Evolutionary conservation across 225 moss, liverwort and hornwort species (phyloP).

Genomic region (Pseudoscleropodium purum): DNA sequence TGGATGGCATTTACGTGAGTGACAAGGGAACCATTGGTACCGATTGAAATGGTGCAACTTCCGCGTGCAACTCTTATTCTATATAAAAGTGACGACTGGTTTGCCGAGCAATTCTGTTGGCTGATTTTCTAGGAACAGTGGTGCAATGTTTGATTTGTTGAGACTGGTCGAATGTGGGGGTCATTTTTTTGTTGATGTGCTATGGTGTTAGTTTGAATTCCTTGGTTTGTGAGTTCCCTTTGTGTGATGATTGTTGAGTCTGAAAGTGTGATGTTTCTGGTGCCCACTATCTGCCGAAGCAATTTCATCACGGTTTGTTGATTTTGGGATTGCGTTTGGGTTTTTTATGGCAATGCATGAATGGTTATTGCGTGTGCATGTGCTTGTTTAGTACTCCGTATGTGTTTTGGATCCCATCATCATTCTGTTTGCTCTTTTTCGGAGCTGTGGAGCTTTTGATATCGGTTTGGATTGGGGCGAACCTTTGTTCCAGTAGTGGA

Average conservation of each 20-base stretch:
- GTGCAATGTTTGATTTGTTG: not conserved
- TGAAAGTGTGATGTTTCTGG: not conserved
- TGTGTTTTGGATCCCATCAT: not conserved
- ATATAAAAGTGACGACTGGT: no score
- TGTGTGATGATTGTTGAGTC: not conserved
- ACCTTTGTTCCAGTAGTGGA: not conserved
- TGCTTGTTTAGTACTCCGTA: not conserved
- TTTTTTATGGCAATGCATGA: not conserved
- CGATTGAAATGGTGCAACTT: conserved; percentile 8
- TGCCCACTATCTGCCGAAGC: not conserved
- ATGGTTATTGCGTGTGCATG: not conserved
- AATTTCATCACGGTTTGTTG: not conserved
- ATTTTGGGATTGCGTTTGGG: not conserved
- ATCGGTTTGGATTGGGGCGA: not conserved
- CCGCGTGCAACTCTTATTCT: not conserved
- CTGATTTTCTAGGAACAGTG: not conserved
- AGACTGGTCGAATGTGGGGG: not conserved
- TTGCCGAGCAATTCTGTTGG: not conserved
- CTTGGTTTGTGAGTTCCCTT: not conserved
- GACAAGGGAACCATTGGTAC: conserved; percentile 59
- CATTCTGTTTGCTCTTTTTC: not conserved
- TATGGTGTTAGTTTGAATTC: not conserved
- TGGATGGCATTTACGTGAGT: conserved; percentile 64
- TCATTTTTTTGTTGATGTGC: no score
- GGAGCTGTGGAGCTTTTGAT: not conserved